phyloP scores from a whole-genome alignment of 2,329 filamentous ascomycete genomes.

The Phyllosticta citribraziliensis region DNA sequence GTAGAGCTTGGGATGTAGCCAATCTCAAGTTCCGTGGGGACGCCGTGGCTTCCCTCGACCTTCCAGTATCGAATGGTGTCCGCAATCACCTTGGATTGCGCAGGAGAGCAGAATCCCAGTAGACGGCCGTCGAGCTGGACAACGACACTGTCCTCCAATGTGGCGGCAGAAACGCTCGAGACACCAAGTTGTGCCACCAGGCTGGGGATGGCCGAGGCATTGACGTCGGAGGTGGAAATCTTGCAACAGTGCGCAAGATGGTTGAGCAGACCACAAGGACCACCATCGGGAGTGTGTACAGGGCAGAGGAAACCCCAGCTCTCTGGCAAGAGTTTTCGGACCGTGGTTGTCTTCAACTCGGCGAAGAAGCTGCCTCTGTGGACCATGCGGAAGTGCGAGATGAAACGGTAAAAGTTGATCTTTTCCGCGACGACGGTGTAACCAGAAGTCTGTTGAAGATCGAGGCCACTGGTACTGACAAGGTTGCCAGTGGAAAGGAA shows the following conservation, averaged over 20 bases:
- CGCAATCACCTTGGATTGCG: conserved; percentile 69
- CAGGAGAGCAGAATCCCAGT: conserved; percentile 80
- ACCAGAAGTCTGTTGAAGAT: conserved; percentile 87
- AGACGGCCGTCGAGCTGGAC: conserved; percentile 87
- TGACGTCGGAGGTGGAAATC: conserved; percentile 65
- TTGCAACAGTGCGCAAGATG: conserved; percentile 93
- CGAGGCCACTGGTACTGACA: conserved; percentile 79
- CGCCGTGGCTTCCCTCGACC: conserved; percentile 70
- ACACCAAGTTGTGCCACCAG: conserved; percentile 74
- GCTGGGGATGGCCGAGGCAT: conserved; percentile 64
- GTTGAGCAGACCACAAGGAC: conserved; percentile 88
- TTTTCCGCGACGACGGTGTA: conserved; percentile 97
- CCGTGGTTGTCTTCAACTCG: conserved; percentile 91
- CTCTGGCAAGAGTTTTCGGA: conserved; percentile 88
- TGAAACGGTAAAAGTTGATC: conserved; percentile 97
- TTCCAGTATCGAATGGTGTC: conserved; percentile 93
- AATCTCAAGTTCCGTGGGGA: conserved; percentile 80
- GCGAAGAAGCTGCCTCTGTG: conserved; percentile 99
- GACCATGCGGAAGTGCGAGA: conserved; percentile 98
- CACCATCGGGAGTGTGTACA: conserved; percentile 93
- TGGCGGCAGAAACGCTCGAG: conserved; percentile 63
- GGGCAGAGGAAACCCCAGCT: conserved; percentile 98
- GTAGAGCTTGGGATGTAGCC: conserved; percentile 81
- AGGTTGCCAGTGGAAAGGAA: conserved; percentile 95
- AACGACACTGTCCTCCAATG: conserved; percentile 72